Base-by-base conservation (phyloP, 225 moss, liverwort and hornwort genomes). In the Asterella californica region DNA sequence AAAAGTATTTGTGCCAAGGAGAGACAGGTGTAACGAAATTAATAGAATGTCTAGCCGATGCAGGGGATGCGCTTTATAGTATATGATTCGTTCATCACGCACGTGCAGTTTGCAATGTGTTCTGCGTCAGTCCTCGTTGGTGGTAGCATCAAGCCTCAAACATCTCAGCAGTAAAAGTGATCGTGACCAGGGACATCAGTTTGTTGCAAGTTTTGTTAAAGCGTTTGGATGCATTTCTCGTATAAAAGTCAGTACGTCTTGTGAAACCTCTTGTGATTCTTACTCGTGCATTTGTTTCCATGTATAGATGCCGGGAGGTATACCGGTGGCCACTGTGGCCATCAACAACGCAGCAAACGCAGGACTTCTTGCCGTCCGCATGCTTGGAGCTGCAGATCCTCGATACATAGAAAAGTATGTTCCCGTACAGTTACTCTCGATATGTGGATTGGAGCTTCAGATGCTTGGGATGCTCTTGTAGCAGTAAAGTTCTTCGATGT, bases 261-360 rank as follows among this genome's bases (percentile, higher is more conserved):
- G 52, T 6, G 29, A 72, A 24, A 6, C 22, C 9, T 33, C 46
- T 36, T 67, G 33, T 70, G 47, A 72, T 21, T 36, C 36, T 78
- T 7, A 42, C 32, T 48, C 32, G 15, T 46, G 10, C 47, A 46
- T 22, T 37, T 47, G 34, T 18, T 76, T 22, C 45, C 36, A 0
- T 17, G 1, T 15, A 32, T 79, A 87, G 87, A 87, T 85, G 84
- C 94, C 97, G 0, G 87, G 92, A 72, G 97, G 97, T 5, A 90
- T 97, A 67, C 97, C 97, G 33, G 97, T 97, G 18, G 97, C 97
- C 15, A 88, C 97, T 37, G 93, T 97, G 27, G 97, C 94, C 10
- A 97, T 97, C 80, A 93, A 94, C 70, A 97, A 97, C 76, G 97
- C 97, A 0, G 90, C 97, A 2, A 97, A 97, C 77, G 97, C 94